These are phyloP conservation scores for Tausonia pullulans DNA, from an alignment of 1,284 basidiomycete genomes.

Conservation along the genomic window DNA sequence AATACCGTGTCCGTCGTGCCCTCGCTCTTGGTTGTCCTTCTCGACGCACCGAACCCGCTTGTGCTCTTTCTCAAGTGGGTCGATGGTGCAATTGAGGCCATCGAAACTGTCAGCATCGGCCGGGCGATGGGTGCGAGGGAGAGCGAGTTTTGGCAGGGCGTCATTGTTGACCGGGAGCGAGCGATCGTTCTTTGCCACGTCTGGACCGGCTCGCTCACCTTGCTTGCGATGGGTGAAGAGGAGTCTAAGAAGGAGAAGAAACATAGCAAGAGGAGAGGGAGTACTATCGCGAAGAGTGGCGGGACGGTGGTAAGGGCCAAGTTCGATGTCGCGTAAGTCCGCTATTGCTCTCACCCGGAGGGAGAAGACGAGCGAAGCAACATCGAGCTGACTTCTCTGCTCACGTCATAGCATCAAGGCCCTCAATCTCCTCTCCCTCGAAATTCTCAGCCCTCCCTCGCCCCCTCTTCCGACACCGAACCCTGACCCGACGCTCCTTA, in stretches of 20 bases:
- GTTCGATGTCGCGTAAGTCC: slow-evolving; percentile 33
- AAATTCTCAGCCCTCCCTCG: slow-evolving; percentile 45
- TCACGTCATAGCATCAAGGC: slow-evolving; percentile 52
- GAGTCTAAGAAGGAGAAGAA: slow-evolving; percentile 23
- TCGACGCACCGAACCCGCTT: slow-evolving; percentile 24
- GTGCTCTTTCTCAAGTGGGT: slow-evolving; percentile 26
- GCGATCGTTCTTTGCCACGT: slow-evolving; percentile 27
- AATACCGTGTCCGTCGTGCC: background rate
- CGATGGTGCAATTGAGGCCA: background rate
- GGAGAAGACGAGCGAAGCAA: background rate
- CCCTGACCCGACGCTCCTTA: slow-evolving; percentile 43
- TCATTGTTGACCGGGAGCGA: slow-evolving; percentile 23
- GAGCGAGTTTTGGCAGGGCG: slow-evolving; percentile 32
- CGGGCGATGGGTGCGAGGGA: slow-evolving; percentile 23
- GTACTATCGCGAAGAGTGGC: background rate
- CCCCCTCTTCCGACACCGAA: slow-evolving; percentile 1
- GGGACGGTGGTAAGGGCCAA: slow-evolving; percentile 25
- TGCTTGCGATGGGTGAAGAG: slow-evolving; percentile 30
- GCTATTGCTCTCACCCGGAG: background rate
- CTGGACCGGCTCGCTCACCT: slow-evolving; percentile 33
- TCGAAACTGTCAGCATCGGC: slow-evolving; percentile 2
- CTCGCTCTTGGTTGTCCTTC: background rate
- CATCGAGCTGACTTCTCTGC: background rate
- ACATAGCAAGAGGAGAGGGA: background rate
- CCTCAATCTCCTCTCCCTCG: slow-evolving; percentile 56